Percentiles rank a stretch among this genome's conserved stretches.
These are phyloP conservation scores for Tuber brumale DNA, from an alignment of 495 filamentous ascomycete species.

Conservation along the genomic window DNA sequence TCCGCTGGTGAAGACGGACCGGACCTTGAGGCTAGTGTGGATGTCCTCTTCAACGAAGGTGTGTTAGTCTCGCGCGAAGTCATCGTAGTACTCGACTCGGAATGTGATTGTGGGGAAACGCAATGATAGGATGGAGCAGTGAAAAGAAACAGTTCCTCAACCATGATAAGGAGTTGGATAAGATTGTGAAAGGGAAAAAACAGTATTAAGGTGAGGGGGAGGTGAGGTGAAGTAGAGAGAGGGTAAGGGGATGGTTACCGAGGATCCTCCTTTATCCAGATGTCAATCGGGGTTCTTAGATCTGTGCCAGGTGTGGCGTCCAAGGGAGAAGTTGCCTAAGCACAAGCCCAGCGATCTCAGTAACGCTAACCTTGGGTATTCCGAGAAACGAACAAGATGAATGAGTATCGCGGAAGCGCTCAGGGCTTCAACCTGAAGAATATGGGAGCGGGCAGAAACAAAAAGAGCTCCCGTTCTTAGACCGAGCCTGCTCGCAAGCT, in stretches of 20 bases:
- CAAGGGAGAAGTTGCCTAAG: slow-evolving; percentile 31
- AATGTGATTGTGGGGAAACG: slow-evolving; percentile 25
- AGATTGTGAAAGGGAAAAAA: slow-evolving; percentile 13
- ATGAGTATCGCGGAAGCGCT: slow-evolving; percentile 31
- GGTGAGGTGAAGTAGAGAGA: slow-evolving; percentile 34
- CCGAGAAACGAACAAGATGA: slow-evolving; percentile 30
- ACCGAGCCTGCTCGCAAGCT: neutral
- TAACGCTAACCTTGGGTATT: slow-evolving; percentile 16
- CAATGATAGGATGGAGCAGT: slow-evolving; percentile 25
- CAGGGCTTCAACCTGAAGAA: slow-evolving; percentile 23
- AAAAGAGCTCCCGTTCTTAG: neutral
- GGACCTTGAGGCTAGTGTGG: slow-evolving; percentile 39
- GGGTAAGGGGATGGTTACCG: slow-evolving; percentile 41
- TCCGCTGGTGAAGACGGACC: slow-evolving; percentile 37
- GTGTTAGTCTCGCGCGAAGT: slow-evolving; percentile 35
- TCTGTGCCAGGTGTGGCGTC: slow-evolving; percentile 28
- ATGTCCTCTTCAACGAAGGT: slow-evolving; percentile 39
- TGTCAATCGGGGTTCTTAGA: slow-evolving; percentile 28
- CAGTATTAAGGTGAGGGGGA: slow-evolving; percentile 9
- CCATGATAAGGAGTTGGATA: slow-evolving; percentile 30
- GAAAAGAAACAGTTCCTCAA: slow-evolving; percentile 30
- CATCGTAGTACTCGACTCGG: slow-evolving; percentile 26
- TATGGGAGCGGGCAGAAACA: slow-evolving; percentile 6
- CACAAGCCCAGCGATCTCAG: slow-evolving; percentile 30
- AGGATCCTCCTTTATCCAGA: slow-evolving; percentile 39